A percentile compares a stretch with the other conserved stretches of the same genome.
phyloP scores from a whole-genome alignment of 352 stramenopile genomes.

The Pythium aphanidermatum region DNA sequence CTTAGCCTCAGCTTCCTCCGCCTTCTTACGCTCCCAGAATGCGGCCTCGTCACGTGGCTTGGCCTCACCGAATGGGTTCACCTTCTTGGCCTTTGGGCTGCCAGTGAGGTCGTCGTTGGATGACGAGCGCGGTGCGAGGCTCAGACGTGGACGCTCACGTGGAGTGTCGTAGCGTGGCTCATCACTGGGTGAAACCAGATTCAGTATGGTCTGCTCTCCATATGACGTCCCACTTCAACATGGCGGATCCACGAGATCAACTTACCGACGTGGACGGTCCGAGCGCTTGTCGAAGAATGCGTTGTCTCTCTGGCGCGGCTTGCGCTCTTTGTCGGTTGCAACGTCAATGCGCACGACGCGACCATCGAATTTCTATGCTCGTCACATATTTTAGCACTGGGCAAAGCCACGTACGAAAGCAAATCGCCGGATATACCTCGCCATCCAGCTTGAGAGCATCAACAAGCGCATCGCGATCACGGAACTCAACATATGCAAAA shows the following conservation, averaged over 20 bases:
- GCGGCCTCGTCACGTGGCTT: slow-evolving; percentile 72
- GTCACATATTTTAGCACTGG: too few species aligned
- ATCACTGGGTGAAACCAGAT: background rate
- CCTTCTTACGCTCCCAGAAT: slow-evolving; percentile 65
- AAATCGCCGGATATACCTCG: slow-evolving; percentile 17
- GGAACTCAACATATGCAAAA: slow-evolving; percentile 85
- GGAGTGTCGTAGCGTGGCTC: slow-evolving; percentile 10
- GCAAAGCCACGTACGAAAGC: too few species aligned
- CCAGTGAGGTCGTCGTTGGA: slow-evolving; percentile 22
- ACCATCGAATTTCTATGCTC: slow-evolving; percentile 24
- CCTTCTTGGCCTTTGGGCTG: slow-evolving; percentile 23
- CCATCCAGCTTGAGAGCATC: slow-evolving; percentile 59
- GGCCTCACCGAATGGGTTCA: slow-evolving; percentile 79
- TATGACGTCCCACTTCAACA: too few species aligned
- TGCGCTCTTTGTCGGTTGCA: slow-evolving; percentile 46
- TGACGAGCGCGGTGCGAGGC: slow-evolving; percentile 46
- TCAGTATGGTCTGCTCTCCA: too few species aligned
- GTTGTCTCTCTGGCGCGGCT: slow-evolving; percentile 33
- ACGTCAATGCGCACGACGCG: slow-evolving; percentile 69
- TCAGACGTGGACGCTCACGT: slow-evolving; percentile 54
- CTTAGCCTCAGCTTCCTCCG: slow-evolving; percentile 12
- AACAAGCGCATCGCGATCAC: slow-evolving; percentile 55
- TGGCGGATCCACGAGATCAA: too few species aligned
- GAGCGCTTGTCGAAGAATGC: slow-evolving; percentile 46
- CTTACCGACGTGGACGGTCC: slow-evolving; percentile 11